Percentiles rank a stretch among this genome's conserved stretches.
These are phyloP conservation scores for Galerina marginata DNA, from an alignment of 768 basidiomycete species.

Conservation along the genomic window DNA sequence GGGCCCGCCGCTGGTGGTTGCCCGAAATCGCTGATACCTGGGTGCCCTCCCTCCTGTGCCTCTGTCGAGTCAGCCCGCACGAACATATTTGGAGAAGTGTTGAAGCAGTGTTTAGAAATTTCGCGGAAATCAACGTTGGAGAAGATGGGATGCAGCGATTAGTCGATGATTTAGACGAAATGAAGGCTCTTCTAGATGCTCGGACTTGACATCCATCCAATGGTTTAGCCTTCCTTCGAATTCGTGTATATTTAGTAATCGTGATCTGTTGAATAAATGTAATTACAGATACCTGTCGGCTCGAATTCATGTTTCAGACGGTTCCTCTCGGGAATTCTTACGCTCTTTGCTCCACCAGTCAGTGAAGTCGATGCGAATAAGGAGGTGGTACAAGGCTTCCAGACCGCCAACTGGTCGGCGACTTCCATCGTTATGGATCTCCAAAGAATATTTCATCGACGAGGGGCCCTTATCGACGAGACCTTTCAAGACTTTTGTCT, in stretches of 20 bases:
- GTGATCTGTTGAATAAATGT: not conserved
- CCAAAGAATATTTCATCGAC: constrained; percentile 27
- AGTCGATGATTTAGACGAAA: constrained; percentile 14
- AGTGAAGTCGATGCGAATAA: constrained; percentile 56
- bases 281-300: not conserved
- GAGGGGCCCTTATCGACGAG: constrained; percentile 57
- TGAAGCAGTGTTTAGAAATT: constrained; percentile 32
- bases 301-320: not conserved
- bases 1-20: constrained; percentile 42
- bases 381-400: constrained; percentile 58
- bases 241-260: not conserved
- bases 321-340: not conserved
- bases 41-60: constrained; percentile 39
- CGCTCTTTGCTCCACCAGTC: constrained; percentile 58
- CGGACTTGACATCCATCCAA: not conserved
- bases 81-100: constrained; percentile 38
- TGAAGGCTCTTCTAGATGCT: constrained; percentile 9
- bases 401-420: constrained; percentile 53
- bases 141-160: constrained; percentile 23
- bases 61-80: constrained; percentile 38
- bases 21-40: constrained; percentile 42
- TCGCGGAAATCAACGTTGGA: constrained; percentile 26
- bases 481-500: constrained; percentile 63
- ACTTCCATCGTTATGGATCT: constrained; percentile 32
- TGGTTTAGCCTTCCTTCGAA: not conserved